Conservation (phyloP, 305 asterid genomes). For the Salvia sclarea region DNA sequence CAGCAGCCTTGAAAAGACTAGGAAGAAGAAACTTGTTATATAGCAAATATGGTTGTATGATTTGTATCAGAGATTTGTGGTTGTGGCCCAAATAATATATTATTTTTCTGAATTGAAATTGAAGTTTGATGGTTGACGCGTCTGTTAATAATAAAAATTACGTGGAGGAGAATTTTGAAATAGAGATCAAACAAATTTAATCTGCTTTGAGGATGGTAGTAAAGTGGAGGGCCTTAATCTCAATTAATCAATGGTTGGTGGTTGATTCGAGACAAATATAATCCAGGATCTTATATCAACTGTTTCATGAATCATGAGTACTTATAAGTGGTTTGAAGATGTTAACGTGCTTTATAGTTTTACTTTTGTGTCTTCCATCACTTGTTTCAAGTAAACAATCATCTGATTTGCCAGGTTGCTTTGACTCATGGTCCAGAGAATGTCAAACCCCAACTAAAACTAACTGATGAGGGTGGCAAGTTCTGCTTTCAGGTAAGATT, state of each 20-base stretch:
- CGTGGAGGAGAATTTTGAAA: constrained; percentile 15
- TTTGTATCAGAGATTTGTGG: constrained; percentile 16
- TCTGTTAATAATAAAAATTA: not conserved
- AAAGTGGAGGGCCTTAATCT: constrained; percentile 23
- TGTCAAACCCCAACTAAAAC: constrained; percentile 85
- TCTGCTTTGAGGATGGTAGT: constrained; percentile 19
- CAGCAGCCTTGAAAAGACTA: constrained; percentile 21
- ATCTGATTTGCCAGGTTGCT: constrained; percentile 64
- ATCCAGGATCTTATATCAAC: constrained; percentile 10
- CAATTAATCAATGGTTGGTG: constrained; percentile 23
- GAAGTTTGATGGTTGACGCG: constrained; percentile 20
- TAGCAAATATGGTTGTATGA: constrained; percentile 12
- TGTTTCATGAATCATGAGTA: constrained; percentile 10
- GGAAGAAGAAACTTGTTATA: constrained; percentile 22
- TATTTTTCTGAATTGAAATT: constrained; percentile 3
- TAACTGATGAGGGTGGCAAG: constrained; percentile 68
- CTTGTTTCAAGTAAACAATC: constrained; percentile 32
- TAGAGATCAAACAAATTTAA: constrained; percentile 1
- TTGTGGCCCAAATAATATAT: constrained; percentile 8
- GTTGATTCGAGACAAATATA: constrained; percentile 18
- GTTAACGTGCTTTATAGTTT: constrained; percentile 25
- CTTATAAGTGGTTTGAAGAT: constrained; percentile 14
- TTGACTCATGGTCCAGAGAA: constrained; percentile 94
- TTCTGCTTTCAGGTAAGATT: constrained; percentile 89
- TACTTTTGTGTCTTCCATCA: constrained; percentile 19